Conservation (phyloP, 2,329 filamentous ascomycete genomes). For the Sarocladium kiliense region DNA sequence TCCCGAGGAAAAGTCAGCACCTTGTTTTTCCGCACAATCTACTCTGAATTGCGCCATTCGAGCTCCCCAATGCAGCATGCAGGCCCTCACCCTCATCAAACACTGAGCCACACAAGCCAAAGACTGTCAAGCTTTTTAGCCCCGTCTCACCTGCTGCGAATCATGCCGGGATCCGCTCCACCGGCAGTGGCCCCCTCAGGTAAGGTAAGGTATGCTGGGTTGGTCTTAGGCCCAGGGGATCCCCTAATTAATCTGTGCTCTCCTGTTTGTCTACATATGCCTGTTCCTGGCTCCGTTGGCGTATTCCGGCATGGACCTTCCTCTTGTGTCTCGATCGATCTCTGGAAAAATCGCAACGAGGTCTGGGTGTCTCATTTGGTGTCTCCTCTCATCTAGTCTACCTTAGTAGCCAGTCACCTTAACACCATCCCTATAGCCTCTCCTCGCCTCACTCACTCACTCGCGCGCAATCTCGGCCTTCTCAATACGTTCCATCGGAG, state of each 20-base stretch:
- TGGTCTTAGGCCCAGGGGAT: neutral
- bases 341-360: too few relatives aligned
- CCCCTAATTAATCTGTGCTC: neutral
- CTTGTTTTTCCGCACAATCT: neutral
- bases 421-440: too few relatives aligned
- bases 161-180: neutral
- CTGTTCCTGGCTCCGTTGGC: too few relatives aligned
- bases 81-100: too few relatives aligned
- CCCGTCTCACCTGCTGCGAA: neutral
- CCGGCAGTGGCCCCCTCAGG: neutral
- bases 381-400: too few relatives aligned
- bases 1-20: too few relatives aligned
- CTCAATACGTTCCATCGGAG: too few relatives aligned
- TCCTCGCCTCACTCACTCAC: too few relatives aligned
- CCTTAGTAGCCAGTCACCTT: too few relatives aligned
- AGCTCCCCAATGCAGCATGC: neutral
- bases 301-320: neutral
- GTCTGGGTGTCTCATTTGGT: too few relatives aligned
- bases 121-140: constrained; percentile 6
- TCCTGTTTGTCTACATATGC: neutral
- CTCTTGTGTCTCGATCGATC: neutral
- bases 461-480: neutral
- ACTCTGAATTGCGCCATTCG: too few relatives aligned
- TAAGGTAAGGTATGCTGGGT: neutral
- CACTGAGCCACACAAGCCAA: neutral